Percentiles rank a stretch among this genome's conserved stretches.
Conservation (phyloP, 2,329 filamentous ascomycete genomes). For the Monosporascus sp. region DNA sequence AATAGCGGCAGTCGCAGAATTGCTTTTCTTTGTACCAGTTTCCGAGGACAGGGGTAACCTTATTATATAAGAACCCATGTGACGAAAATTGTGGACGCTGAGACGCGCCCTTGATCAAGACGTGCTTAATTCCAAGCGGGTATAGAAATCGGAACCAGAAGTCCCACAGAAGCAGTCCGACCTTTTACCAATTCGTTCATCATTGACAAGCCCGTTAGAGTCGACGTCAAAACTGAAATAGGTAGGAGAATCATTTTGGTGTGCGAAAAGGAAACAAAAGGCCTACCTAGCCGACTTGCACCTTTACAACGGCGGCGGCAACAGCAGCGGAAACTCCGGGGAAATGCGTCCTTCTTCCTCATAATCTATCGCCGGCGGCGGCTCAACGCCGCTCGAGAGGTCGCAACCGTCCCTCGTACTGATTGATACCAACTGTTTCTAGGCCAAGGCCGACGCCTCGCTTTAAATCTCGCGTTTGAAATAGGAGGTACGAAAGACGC, state of each 20-base stretch:
- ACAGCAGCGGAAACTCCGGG: no score
- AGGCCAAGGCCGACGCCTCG: neutral
- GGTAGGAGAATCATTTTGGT: neutral
- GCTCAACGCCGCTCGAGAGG: neutral
- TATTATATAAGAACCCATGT: neutral
- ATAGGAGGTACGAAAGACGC: no score
- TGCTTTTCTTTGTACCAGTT: conserved; percentile 24
- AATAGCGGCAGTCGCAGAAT: conserved; percentile 37
- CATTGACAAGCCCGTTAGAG: conserved; percentile 30
- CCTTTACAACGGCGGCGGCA: neutral
- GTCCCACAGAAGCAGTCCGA: conserved; percentile 32
- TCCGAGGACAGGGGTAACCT: conserved; percentile 1
- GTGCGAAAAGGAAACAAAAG: neutral
- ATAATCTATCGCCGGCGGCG: neutral
- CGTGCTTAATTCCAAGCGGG: conserved; percentile 15
- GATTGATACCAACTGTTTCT: neutral
- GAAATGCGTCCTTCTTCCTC: neutral
- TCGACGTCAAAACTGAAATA: neutral
- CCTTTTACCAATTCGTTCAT: conserved; percentile 44
- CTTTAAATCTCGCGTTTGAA: neutral
- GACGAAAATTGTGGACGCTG: conserved; percentile 3
- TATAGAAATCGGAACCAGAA: conserved; percentile 33
- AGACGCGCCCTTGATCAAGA: conserved; percentile 15
- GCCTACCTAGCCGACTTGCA: neutral
- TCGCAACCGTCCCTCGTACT: neutral